These are phyloP conservation scores for Venturia oleaginea DNA, from an alignment of 2,329 filamentous ascomycete genomes.

Conservation along the genomic window DNA sequence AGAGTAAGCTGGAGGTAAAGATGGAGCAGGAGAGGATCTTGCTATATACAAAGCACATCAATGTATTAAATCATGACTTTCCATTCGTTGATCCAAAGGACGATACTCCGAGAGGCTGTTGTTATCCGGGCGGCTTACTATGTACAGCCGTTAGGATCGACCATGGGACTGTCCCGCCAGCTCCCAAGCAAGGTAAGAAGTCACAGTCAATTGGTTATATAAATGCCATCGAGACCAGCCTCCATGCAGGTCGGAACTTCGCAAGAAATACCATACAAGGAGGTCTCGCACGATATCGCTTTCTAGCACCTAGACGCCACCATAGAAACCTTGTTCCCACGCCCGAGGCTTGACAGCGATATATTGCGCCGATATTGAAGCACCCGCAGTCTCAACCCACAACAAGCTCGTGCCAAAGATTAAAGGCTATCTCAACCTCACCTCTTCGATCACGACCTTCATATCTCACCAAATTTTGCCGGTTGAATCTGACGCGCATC, in stretches of 20 bases:
- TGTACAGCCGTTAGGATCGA: too few species aligned
- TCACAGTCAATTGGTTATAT: too few species aligned
- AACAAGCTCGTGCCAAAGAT: not conserved
- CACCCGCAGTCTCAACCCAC: not conserved
- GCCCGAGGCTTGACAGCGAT: not conserved
- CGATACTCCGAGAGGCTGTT: too few species aligned
- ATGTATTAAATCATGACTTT: not conserved
- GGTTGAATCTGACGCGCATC: not conserved
- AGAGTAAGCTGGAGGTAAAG: not conserved
- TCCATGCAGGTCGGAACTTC: not conserved
- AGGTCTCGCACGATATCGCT: not conserved
- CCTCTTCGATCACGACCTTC: not conserved
- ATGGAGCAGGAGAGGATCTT: not conserved
- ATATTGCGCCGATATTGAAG: conserved; percentile 1
- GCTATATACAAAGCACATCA: too few species aligned
- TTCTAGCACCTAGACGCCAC: not conserved
- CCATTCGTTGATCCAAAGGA: not conserved
- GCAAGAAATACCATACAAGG: not conserved
- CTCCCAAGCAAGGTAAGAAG: too few species aligned
- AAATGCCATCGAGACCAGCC: too few species aligned
- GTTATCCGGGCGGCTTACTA: too few species aligned
- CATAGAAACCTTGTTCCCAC: not conserved
- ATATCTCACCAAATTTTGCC: too few species aligned
- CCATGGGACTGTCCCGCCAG: too few species aligned
- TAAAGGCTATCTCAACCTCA: conserved; percentile 5